Evolutionary conservation across 2,329 filamentous ascomycete genomes (phyloP), one percentile per base, ranked within the genome.

Genomic region (Paecilomyces formosus): DNA sequence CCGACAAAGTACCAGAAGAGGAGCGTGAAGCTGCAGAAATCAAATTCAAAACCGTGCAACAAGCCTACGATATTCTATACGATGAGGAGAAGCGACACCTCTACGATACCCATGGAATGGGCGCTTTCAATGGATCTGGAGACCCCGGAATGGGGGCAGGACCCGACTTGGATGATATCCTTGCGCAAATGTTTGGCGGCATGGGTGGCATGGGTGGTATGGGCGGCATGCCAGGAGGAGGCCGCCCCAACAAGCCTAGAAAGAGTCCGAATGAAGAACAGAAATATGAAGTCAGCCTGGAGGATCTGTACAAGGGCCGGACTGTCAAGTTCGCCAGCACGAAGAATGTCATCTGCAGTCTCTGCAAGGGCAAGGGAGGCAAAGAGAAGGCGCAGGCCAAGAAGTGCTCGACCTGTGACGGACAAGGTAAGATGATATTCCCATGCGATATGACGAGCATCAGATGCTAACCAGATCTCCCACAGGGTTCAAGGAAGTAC

Each of bases 231-330:
- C 74, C 74, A 2, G 83, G 76, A 39, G 78, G 76, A 54, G 71
- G 72, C 63, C 72, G 70, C 26, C 67, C 84, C 33, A 64, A 64
- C 55, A 68, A 66, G 60, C 70, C 72, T 5, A 81, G 87, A 60
- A 88, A 86, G 67, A 92, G 93, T 53, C 85, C 84, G 56, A 87
- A 92, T 65, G 93, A 97, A 74, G 88, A 96, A 72, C 90, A 96
- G 68, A 85, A 90, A 67, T 97, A 99, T 77, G 87, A 92, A 72
- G 90, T 97, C 59, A 89, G 86, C 1, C 78, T 99, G 60, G 94
- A 97, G 74, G 94, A 99, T 75, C 82, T 99, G 31, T 99, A 97
- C 83, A 97, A 96, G 78, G 94, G 94, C 68, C 97, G 97, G 82
- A 97, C 94, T 0, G 94, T 96, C 70, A 94, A 95, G 78, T 97